Conservation (phyloP, 1,284 basidiomycete species). For the Malassezia furfur region DNA sequence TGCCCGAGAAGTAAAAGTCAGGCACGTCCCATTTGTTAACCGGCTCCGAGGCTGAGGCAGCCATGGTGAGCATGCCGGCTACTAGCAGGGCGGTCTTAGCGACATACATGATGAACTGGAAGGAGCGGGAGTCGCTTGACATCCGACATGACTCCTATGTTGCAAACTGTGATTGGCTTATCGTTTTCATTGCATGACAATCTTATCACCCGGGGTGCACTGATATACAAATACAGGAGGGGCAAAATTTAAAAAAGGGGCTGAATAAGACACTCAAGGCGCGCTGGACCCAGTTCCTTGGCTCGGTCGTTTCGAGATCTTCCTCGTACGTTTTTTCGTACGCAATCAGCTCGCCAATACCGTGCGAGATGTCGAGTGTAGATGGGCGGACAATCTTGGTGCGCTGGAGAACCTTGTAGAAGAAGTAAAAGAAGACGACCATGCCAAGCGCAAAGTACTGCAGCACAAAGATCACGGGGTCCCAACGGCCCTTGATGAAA, state of each 20-base stretch:
- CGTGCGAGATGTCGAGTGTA: neutral
- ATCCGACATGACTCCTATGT: too few relatives aligned
- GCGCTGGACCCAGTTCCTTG: neutral
- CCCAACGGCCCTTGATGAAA: neutral
- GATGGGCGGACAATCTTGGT: neutral
- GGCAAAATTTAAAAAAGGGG: neutral
- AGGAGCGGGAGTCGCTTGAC: too few relatives aligned
- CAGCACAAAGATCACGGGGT: neutral
- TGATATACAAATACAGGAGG: neutral
- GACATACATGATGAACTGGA: neutral
- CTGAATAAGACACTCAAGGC: neutral
- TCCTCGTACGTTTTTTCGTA: neutral
- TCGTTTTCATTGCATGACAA: too few relatives aligned
- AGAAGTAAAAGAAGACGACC: neutral
- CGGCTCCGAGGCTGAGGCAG: neutral
- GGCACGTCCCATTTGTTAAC: constrained; percentile 5
- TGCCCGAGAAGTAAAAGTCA: constrained; percentile 4
- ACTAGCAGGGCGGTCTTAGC: neutral
- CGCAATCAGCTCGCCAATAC: neutral
- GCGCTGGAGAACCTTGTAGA: neutral
- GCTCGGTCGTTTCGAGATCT: neutral
- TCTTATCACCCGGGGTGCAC: too few relatives aligned
- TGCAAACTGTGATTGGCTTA: too few relatives aligned
- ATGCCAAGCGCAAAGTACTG: neutral
- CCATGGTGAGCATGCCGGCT: constrained; percentile 50